Evolutionary conservation across 1,284 basidiomycete genomes (phyloP).

Genomic region (Cryptococcus sp.): DNA sequence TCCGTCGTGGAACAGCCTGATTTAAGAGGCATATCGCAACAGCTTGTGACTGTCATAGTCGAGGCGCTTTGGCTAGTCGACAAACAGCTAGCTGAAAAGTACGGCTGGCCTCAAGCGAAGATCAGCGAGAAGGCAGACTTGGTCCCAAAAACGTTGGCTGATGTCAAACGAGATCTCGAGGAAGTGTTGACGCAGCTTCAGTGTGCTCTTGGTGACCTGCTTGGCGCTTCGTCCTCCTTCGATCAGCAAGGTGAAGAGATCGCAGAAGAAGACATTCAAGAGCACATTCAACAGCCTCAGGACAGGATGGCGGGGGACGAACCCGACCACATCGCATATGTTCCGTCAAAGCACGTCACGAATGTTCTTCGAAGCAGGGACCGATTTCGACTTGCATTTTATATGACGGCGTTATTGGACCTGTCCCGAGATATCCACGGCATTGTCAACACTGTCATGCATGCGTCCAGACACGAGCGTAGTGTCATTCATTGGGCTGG

Average conservation of each 20-base stretch:
- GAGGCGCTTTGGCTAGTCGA: constrained; percentile 10
- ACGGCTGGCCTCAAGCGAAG: constrained; percentile 5
- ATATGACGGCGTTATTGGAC: constrained; percentile 48
- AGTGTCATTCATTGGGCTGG: constrained; percentile 10
- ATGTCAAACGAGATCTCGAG: constrained; percentile 8
- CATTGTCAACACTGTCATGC: constrained; percentile 22
- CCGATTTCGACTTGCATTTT: constrained; percentile 46
- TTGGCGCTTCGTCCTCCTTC: not conserved
- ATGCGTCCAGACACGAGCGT: constrained; percentile 3
- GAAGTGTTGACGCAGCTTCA: constrained; percentile 12
- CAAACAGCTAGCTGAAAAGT: constrained; percentile 7
- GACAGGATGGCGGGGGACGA: not conserved
- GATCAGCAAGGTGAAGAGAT: constrained; percentile 1
- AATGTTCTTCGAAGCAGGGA: constrained; percentile 34
- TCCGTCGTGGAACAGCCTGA: constrained; percentile 1
- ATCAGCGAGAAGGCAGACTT: not conserved
- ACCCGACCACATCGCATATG: not conserved
- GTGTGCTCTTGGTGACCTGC: constrained; percentile 5
- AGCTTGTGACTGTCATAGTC: constrained; percentile 14
- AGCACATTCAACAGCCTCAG: no score
- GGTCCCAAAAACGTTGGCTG: constrained; percentile 1
- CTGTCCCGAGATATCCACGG: constrained; percentile 36
- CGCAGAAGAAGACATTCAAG: no score
- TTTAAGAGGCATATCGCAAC: constrained; percentile 13
- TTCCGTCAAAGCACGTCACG: constrained; percentile 6